phyloP scores from a whole-genome alignment of 805 yeast genomes.

The Barnettozyma wickerhamii region DNA sequence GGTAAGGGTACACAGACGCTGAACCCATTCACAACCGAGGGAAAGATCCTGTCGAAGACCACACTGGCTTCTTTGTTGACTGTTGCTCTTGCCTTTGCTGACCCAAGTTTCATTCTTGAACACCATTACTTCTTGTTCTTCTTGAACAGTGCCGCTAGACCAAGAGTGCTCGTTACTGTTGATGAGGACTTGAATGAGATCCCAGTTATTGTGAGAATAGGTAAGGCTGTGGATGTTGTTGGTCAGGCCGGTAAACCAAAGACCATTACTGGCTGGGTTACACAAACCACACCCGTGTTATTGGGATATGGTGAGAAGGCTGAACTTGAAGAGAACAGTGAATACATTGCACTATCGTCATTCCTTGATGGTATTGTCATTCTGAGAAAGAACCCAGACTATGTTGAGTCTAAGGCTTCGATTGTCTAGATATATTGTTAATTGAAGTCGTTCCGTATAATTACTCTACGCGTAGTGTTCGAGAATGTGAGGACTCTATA shows the following conservation, averaged over 20 bases:
- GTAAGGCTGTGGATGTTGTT: slow-evolving; percentile 97
- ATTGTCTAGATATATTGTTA: background rate
- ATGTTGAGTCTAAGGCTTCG: slow-evolving; percentile 50
- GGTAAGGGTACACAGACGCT: slow-evolving; percentile 95
- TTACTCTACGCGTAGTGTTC: too few species aligned
- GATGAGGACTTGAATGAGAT: slow-evolving; percentile 78
- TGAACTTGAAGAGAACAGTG: slow-evolving; percentile 86
- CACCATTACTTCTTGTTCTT: slow-evolving; percentile 83
- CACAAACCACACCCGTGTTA: slow-evolving; percentile 95
- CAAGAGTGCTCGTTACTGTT: slow-evolving; percentile 88
- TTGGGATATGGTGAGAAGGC: slow-evolving; percentile 95
- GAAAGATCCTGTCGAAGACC: slow-evolving; percentile 81
- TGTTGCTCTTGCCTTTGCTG: slow-evolving; percentile 75
- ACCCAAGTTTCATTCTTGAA: slow-evolving; percentile 79
- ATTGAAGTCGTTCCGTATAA: too few species aligned
- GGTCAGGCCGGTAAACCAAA: slow-evolving; percentile 99
- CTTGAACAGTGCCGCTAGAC: slow-evolving; percentile 84
- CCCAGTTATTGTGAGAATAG: slow-evolving; percentile 95
- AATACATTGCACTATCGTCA: slow-evolving; percentile 76
- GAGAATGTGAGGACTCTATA: background rate
- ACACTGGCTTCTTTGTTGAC: slow-evolving; percentile 88
- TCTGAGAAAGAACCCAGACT: slow-evolving; percentile 85
- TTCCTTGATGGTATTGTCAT: slow-evolving; percentile 92
- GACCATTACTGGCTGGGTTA: slow-evolving; percentile 99
- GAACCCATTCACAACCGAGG: slow-evolving; percentile 85